These are phyloP conservation scores for Tolypocladium inflatum DNA, from an alignment of 2,329 filamentous ascomycete genomes.

Conservation along the genomic window DNA sequence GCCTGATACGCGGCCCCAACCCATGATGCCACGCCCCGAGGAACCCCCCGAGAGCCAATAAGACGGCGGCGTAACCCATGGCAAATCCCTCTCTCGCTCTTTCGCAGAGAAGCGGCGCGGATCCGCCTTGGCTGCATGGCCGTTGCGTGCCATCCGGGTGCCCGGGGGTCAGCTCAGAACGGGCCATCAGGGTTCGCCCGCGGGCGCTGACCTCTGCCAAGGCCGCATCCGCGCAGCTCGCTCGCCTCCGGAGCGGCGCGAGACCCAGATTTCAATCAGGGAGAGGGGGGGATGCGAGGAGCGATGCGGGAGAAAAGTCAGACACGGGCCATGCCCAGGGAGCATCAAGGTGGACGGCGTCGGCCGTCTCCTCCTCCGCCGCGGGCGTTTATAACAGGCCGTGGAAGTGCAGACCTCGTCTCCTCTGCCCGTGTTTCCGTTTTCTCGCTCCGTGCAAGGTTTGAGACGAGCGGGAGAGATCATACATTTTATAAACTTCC, in stretches of 20 bases:
- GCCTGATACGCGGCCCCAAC: neutral
- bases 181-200: neutral
- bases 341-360: neutral
- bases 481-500: neutral
- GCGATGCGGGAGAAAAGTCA: neutral
- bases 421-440: neutral
- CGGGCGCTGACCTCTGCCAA: neutral
- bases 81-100: neutral
- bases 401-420: neutral
- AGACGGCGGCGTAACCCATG: neutral
- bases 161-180: too few relatives aligned
- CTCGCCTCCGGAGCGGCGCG: neutral
- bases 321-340: neutral
- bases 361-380: neutral
- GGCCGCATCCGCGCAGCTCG: neutral
- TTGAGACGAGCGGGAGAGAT: neutral
- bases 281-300: neutral
- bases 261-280: neutral
- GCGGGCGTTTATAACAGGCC: neutral
- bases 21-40: neutral
- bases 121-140: neutral
- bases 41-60: neutral
- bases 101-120: neutral
- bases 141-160: neutral
- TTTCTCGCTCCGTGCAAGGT: neutral